Evolutionary conservation across 192 early-diverging fungal species (phyloP).

Genomic region (Podila epicladia): DNA sequence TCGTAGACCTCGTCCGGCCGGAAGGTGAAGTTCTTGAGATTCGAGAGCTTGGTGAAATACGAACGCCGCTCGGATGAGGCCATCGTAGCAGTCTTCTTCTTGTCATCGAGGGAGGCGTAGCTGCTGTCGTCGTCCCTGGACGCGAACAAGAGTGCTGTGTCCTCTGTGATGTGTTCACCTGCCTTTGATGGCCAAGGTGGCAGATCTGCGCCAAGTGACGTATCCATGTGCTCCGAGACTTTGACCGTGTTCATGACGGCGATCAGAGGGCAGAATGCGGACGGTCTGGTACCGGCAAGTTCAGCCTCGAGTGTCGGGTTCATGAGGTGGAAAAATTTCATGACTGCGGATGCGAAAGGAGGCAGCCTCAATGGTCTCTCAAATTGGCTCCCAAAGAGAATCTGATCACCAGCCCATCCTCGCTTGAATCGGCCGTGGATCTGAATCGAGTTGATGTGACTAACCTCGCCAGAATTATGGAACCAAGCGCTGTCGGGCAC

Average conservation of each 20-base stretch:
- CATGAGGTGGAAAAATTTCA: slow-evolving; percentile 29
- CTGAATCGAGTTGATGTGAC: slow-evolving; percentile 11
- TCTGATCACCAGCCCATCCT: slow-evolving; percentile 32
- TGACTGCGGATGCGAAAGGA: slow-evolving; percentile 5
- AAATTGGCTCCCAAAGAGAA: slow-evolving; percentile 19
- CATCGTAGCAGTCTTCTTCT: slow-evolving; percentile 1
- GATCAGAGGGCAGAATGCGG: slow-evolving; percentile 16
- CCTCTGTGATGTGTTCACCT: slow-evolving; percentile 9
- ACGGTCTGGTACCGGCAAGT: slow-evolving; percentile 11
- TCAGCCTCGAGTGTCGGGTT: slow-evolving; percentile 24
- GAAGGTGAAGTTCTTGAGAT: slow-evolving; percentile 4
- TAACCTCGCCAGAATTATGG: slow-evolving; percentile 10
- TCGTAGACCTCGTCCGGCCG: slow-evolving; percentile 19
- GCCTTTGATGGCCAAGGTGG: slow-evolving; percentile 5
- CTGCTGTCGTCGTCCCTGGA: no score
- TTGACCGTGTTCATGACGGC: slow-evolving; percentile 15
- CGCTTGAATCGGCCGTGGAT: slow-evolving; percentile 35
- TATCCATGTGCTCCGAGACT: background rate
- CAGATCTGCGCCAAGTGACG: background rate
- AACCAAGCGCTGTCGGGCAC: slow-evolving; percentile 34
- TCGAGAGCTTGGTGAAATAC: slow-evolving; percentile 17
- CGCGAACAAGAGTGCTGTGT: slow-evolving; percentile 7
- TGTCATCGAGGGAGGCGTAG: background rate
- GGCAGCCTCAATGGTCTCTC: slow-evolving; percentile 18
- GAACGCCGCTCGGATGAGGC: background rate